Evolutionary conservation across 768 basidiomycete genomes (phyloP).

Genomic region (Agrocybe pediades): DNA sequence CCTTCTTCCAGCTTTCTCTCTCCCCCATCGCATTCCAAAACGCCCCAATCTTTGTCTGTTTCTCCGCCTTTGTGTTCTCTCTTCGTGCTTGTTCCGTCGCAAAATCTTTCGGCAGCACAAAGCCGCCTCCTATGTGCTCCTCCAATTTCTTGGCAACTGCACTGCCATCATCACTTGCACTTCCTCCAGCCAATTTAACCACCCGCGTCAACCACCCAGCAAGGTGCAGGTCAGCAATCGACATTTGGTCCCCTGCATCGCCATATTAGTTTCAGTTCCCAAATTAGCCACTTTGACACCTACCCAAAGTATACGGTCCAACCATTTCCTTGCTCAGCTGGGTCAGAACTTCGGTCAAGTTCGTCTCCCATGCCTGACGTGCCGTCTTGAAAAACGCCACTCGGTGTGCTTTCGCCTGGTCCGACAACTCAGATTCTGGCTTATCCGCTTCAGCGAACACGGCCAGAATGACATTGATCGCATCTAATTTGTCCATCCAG

Average conservation of each 20-base stretch:
- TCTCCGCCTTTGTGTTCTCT: slow-evolving; percentile 27
- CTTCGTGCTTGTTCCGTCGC: slow-evolving; percentile 30
- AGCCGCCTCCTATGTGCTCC: slow-evolving; percentile 47
- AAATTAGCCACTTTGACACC: slow-evolving; percentile 16
- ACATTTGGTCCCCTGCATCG: slow-evolving; percentile 74
- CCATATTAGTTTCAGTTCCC: not conserved
- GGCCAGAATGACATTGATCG: slow-evolving; percentile 42
- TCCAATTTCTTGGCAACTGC: slow-evolving; percentile 53
- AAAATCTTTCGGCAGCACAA: slow-evolving; percentile 45
- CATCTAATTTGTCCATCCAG: slow-evolving; percentile 59
- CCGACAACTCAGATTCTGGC: slow-evolving; percentile 36
- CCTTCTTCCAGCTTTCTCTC: slow-evolving; percentile 71
- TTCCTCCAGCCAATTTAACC: slow-evolving; percentile 58
- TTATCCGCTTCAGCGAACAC: slow-evolving; percentile 49
- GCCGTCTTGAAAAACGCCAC: slow-evolving; percentile 53
- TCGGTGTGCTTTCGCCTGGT: slow-evolving; percentile 39
- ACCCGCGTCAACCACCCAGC: slow-evolving; percentile 73
- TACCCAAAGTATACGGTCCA: slow-evolving; percentile 69
- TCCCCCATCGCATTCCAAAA: slow-evolving; percentile 75
- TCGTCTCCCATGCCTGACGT: slow-evolving; percentile 53
- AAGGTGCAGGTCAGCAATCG: slow-evolving; percentile 79
- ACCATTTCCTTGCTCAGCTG: slow-evolving; percentile 58
- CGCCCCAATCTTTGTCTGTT: slow-evolving; percentile 60
- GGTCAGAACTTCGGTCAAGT: slow-evolving; percentile 45
- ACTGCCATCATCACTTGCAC: slow-evolving; percentile 49